Percentiles rank a stretch among this genome's conserved stretches.
phyloP scores from a whole-genome alignment of 139 green algal species.

The Tetradesmus lagerheimii region DNA sequence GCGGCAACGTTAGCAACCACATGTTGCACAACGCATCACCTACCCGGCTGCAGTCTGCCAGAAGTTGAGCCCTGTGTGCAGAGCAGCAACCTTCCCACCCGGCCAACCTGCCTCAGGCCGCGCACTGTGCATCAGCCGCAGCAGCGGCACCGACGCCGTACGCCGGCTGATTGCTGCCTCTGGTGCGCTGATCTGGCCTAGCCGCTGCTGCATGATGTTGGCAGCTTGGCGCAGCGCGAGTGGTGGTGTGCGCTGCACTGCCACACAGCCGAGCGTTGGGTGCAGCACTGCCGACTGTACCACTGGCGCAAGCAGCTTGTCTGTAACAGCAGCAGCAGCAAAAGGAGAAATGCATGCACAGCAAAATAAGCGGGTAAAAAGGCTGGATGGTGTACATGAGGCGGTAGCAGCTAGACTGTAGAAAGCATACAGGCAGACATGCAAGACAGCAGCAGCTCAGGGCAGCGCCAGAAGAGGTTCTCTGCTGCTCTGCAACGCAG shows the following conservation, averaged over 20 bases:
- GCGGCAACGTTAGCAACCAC: background rate
- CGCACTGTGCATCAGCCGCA: constrained; percentile 26
- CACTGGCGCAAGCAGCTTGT: constrained; percentile 46
- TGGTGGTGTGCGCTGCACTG: constrained; percentile 45
- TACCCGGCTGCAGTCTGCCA: constrained; percentile 42
- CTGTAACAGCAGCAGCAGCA: background rate
- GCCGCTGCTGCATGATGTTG: constrained; percentile 50
- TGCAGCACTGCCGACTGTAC: constrained; percentile 52
- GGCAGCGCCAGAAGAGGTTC: too few species aligned
- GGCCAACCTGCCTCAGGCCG: constrained; percentile 14
- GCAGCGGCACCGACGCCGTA: constrained; percentile 50
- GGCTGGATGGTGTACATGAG: background rate
- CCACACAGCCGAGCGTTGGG: constrained; percentile 52
- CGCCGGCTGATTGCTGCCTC: constrained; percentile 42
- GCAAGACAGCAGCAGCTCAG: too few species aligned
- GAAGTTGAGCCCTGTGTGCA: constrained; percentile 52
- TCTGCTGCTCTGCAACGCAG: too few species aligned
- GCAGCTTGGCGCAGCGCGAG: constrained; percentile 34
- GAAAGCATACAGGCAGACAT: background rate
- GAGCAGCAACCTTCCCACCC: constrained; percentile 28
- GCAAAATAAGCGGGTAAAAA: too few species aligned
- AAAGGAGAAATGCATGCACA: background rate
- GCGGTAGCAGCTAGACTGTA: background rate
- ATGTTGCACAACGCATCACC: background rate
- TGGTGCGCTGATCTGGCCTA: constrained; percentile 17